phyloP scores from a whole-genome alignment of 1,284 basidiomycete species.

The Neonothopanus nambi region DNA sequence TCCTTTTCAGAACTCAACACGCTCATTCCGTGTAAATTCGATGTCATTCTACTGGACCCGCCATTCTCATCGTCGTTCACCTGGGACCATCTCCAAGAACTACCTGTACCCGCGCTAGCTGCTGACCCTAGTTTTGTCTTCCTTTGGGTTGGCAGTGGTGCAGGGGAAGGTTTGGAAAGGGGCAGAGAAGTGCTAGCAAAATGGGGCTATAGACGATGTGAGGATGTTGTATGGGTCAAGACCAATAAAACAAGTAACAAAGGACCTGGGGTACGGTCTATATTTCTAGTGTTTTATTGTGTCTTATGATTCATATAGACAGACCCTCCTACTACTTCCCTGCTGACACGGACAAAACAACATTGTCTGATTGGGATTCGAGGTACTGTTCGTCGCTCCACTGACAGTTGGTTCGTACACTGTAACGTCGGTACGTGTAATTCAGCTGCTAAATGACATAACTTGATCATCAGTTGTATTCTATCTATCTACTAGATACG shows the following conservation, averaged over 20 bases:
- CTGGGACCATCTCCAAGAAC: slow-evolving; percentile 80
- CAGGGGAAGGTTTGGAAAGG: slow-evolving; percentile 87
- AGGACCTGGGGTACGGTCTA: slow-evolving; percentile 69
- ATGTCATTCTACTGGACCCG: slow-evolving; percentile 91
- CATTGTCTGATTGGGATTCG: slow-evolving; percentile 99
- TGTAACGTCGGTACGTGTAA: slow-evolving; percentile 86
- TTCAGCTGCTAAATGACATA: slow-evolving; percentile 3
- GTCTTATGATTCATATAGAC: slow-evolving; percentile 44
- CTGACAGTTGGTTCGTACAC: slow-evolving; percentile 95
- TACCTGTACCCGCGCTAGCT: slow-evolving; percentile 84
- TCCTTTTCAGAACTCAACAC: slow-evolving; percentile 55
- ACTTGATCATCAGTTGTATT: slow-evolving; percentile 6
- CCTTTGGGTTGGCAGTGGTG: slow-evolving; percentile 94
- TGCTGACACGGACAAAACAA: slow-evolving; percentile 89
- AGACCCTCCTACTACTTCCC: slow-evolving; percentile 78
- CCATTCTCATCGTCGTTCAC: slow-evolving; percentile 81
- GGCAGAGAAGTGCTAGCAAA: slow-evolving; percentile 88
- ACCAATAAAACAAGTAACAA: slow-evolving; percentile 74
- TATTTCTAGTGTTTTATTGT: slow-evolving; percentile 9
- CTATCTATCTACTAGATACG: slow-evolving; percentile 60
- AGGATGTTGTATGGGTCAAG: slow-evolving; percentile 97
- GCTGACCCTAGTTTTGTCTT: slow-evolving; percentile 94
- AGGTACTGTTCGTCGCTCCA: slow-evolving; percentile 92
- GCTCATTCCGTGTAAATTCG: slow-evolving; percentile 77
- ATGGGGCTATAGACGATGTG: slow-evolving; percentile 96